Base-by-base conservation (phyloP, 2,329 filamentous ascomycete species). In the Leptoxyphium fumago region DNA sequence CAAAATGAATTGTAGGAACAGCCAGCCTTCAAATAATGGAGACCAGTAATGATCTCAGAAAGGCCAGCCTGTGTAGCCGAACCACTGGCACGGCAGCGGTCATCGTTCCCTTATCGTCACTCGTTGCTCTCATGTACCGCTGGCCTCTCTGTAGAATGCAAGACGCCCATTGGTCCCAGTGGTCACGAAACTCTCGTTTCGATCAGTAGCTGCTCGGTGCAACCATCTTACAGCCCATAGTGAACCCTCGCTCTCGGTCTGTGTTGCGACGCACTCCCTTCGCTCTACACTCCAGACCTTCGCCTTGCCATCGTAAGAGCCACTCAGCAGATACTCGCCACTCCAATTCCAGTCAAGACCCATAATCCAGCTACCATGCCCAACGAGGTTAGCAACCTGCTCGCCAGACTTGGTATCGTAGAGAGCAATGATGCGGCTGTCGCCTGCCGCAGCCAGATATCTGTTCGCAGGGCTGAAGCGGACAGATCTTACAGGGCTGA, bases 231-330 rank as follows among this genome's bases (percentile, higher is more conserved):
- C 84, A 44, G 78, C 77, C 83, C 88, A 95, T 2, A 96, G 60
- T 0, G 80, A 75, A 64, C 84, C 83, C 50, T 89, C 88, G 5
- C 84, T 87, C 67, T 96, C 88, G 46, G 82, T 88, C 60, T 94
- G 86, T 9, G 91, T 98, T 10, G 89, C 87, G 39, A 98, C 91
- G 59, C 91, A 96, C 4, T 73, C 72, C 45, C 78, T 75, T 29
- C 80, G 76, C 55, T 94, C 87, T 46, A 95, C 76, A 28, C 85
- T 89, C 91, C 91, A 98, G 28, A 96, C 84, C 64, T 94, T 95
- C 48, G 84, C 85, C 63, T 94, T 95, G 32, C 91, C 89, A 58
- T 96, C 88, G 61, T 93, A 86, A 4, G 45, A 46, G 69, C 86
- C 85, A 57, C 83, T 93, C 2, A 96, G 71, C 10, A 98, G 69